Percentiles rank a stretch among this genome's conserved stretches.
phyloP scores from a whole-genome alignment of 2,329 filamentous ascomycete genomes.

The Colletotrichum sp. region DNA sequence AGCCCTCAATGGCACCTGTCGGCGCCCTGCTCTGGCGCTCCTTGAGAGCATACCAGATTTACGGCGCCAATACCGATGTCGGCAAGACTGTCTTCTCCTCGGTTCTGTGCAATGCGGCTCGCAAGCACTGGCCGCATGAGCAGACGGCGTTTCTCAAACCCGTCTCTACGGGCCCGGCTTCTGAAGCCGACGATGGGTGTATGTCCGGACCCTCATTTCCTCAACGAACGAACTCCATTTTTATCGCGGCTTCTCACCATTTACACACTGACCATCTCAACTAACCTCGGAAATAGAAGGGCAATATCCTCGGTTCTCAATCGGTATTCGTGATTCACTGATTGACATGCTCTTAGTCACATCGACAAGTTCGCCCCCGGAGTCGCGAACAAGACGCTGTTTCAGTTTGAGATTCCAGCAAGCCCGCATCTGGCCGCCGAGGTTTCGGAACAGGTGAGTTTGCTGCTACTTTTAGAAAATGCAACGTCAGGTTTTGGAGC shows the following conservation, averaged over 20 bases:
- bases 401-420: conserved; percentile 75
- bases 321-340: not conserved
- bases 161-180: conserved; percentile 74
- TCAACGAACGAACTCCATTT: not conserved
- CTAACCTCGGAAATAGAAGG: not conserved
- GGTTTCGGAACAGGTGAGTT: conserved; percentile 45
- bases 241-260: not conserved
- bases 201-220: not conserved
- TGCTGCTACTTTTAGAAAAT: not conserved
- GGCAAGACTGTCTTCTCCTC: conserved; percentile 86
- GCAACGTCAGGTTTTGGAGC: not conserved
- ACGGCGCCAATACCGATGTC: conserved; percentile 83
- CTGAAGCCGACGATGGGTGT: conserved; percentile 76
- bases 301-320: not conserved
- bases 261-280: not conserved
- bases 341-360: conserved; percentile 53
- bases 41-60: conserved; percentile 75
- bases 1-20: conserved; percentile 47
- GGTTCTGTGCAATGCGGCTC: conserved; percentile 69
- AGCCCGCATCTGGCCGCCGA: conserved; percentile 79
- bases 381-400: conserved; percentile 60
- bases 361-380: conserved; percentile 62
- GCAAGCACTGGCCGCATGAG: conserved; percentile 47
- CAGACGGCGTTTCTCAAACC: conserved; percentile 76
- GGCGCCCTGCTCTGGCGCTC: conserved; percentile 71